Conservation (phyloP, 352 stramenopile species). For the Phytopythium oedochilum region DNA sequence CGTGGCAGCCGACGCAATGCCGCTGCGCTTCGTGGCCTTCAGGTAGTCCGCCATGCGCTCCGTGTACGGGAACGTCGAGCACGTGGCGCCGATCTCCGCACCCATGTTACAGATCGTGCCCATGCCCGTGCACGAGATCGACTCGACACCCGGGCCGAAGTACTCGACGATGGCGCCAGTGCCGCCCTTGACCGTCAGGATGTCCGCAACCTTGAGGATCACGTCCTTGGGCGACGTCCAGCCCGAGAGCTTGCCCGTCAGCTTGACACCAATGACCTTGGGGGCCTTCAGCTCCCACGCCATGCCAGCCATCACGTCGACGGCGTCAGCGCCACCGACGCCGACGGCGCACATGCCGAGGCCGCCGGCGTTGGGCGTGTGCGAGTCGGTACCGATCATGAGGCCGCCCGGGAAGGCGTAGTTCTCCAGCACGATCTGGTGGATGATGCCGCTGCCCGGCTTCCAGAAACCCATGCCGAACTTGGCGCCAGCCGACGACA, state of each 20-base stretch:
- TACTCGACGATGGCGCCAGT: constrained; percentile 94
- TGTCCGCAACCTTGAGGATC: constrained; percentile 93
- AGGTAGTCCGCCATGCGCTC: constrained; percentile 92
- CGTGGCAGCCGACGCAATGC: constrained; percentile 86
- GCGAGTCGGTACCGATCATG: constrained; percentile 94
- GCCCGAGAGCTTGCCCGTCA: constrained; percentile 90
- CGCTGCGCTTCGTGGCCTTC: constrained; percentile 83
- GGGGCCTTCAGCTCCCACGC: constrained; percentile 94
- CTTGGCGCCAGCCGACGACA: constrained; percentile 89
- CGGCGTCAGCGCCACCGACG: constrained; percentile 90
- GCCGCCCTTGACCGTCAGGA: constrained; percentile 92
- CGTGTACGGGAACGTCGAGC: constrained; percentile 93
- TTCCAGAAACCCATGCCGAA: constrained; percentile 95
- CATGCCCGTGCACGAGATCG: constrained; percentile 93
- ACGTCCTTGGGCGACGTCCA: constrained; percentile 94
- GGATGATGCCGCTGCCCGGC: constrained; percentile 91
- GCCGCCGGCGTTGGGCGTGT: constrained; percentile 92
- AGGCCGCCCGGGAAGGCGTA: constrained; percentile 93
- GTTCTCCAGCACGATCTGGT: constrained; percentile 95
- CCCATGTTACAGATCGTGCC: constrained; percentile 96
- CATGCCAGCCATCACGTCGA: constrained; percentile 94
- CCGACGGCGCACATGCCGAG: constrained; percentile 92
- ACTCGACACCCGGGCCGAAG: constrained; percentile 90
- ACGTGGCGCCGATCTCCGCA: constrained; percentile 92
- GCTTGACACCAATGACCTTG: constrained; percentile 93